phyloP scores from a whole-genome alignment of 176 grass and related monocot genomes.

The Pharus latifolius region DNA sequence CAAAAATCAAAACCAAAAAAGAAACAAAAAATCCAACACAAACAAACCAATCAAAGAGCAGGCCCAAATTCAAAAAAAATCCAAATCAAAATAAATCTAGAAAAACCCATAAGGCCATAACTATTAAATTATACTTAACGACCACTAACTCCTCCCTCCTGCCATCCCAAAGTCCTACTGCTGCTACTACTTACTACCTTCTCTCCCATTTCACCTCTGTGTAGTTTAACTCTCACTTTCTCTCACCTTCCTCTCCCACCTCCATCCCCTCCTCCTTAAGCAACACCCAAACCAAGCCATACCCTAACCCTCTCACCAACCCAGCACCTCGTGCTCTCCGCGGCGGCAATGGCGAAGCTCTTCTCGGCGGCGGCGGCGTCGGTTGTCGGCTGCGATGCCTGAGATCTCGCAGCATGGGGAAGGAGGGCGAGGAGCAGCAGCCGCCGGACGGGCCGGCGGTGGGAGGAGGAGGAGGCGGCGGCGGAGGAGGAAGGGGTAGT shows the following conservation, averaged over 20 bases:
- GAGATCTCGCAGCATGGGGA: conserved; percentile 49
- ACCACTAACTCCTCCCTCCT: background rate
- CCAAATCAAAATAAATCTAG: background rate
- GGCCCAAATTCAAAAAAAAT: background rate
- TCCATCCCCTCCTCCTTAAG: conserved; percentile 34
- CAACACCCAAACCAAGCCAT: background rate
- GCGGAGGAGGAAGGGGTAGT: background rate
- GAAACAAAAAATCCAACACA: background rate
- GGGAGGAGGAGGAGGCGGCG: background rate
- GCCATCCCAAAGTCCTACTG: background rate
- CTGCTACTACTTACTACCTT: background rate
- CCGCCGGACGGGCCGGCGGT: conserved; percentile 12
- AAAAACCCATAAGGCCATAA: too few species aligned
- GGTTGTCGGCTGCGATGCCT: conserved; percentile 18
- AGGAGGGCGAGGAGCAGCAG: conserved; percentile 30
- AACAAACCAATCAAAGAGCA: background rate
- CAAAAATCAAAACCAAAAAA: background rate
- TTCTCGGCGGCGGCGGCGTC: background rate
- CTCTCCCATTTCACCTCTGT: conserved; percentile 14
- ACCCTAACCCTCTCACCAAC: conserved; percentile 11
- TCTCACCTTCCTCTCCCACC: conserved; percentile 44
- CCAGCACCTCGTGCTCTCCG: background rate
- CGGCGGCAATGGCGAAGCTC: conserved; percentile 23
- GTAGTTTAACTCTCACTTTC: conserved; percentile 58
- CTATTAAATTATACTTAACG: background rate